Conservation (phyloP, 495 filamentous ascomycete species). For the Aspergillus saccharolyticus region DNA sequence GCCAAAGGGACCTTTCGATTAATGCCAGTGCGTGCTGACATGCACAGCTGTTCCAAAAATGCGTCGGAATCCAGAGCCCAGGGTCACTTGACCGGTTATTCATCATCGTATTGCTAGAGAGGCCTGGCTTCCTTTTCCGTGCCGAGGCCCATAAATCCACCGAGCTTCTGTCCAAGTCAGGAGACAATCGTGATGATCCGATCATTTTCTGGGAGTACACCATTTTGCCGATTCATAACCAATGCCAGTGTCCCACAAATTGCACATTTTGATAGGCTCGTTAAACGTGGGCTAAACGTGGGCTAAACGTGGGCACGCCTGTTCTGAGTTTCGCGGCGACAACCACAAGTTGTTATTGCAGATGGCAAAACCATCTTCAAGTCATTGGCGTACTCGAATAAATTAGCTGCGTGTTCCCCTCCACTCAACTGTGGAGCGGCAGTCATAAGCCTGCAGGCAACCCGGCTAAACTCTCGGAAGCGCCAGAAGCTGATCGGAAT, state of each 20-base stretch:
- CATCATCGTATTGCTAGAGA: neutral
- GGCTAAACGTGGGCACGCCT: neutral
- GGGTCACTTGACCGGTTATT: neutral
- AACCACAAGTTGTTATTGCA: neutral
- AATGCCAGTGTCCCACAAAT: neutral
- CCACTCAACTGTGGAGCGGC: neutral
- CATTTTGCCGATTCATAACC: neutral
- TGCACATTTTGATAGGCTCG: neutral
- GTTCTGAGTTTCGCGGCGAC: neutral
- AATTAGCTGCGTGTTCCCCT: neutral
- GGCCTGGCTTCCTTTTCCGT: neutral
- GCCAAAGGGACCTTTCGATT: neutral
- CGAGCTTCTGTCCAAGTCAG: neutral
- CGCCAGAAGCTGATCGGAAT: neutral
- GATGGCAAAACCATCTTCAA: neutral
- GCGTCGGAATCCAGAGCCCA: neutral
- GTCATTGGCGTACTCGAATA: neutral
- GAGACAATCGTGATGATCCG: neutral
- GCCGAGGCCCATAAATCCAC: neutral
- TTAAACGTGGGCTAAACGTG: neutral
- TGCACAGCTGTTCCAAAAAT: neutral
- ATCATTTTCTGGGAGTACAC: neutral
- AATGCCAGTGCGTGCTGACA: neutral
- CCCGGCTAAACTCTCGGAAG: neutral
- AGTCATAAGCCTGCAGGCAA: neutral